Evolutionary conservation across 352 stramenopile genomes (phyloP), one percentile per base, ranked within the genome.

Genomic region (Lagenidium giganteum): DNA sequence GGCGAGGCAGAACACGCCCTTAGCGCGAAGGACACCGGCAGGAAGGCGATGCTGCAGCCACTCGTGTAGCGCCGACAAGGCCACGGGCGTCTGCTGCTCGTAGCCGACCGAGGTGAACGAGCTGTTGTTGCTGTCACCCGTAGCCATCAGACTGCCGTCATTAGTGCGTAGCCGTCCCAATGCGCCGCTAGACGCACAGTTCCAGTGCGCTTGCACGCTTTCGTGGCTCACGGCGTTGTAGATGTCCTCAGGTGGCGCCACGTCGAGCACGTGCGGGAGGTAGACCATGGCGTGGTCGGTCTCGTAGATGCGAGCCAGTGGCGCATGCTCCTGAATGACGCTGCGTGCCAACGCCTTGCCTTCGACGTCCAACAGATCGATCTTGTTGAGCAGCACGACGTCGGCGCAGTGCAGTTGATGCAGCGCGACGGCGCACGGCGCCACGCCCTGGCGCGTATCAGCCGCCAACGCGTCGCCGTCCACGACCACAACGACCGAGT

Each of bases 341-440:
- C 40, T 8, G 12, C 56, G 59, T 1, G 73, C 73, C 7, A 17
- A 23, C 8, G 34, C 29, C 17, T 72, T 56, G 14, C 42, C 50
- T 0, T 37, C 32, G 3, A 70, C 67, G 28, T 65, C 38, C 50
- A 91, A 51, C 8, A 91, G 52, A 39, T 91, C 79, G 25, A 86
- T 63, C 49, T 91, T 91, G 54, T 91, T 91, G n/a, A 91, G 70
- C 45, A 89, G 47, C 25, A 91, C 76, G 16, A 89, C 70, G 42
- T 91, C 79, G 3, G 79, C 79, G 28, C 73, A 85, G 9, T 59
- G 45, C n/a, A 91, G 55, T 52, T 91, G 79, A 23, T 69, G 61
- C 20, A 73, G 41, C 14, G 74, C 68, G 9, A 86, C 74, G 25
- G 51, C 59, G 45, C 61, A 76, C 3, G 63, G 61, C n/a, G 27